phyloP scores from a whole-genome alignment of 2,329 filamentous ascomycete genomes.

The Cercospora sp. region DNA sequence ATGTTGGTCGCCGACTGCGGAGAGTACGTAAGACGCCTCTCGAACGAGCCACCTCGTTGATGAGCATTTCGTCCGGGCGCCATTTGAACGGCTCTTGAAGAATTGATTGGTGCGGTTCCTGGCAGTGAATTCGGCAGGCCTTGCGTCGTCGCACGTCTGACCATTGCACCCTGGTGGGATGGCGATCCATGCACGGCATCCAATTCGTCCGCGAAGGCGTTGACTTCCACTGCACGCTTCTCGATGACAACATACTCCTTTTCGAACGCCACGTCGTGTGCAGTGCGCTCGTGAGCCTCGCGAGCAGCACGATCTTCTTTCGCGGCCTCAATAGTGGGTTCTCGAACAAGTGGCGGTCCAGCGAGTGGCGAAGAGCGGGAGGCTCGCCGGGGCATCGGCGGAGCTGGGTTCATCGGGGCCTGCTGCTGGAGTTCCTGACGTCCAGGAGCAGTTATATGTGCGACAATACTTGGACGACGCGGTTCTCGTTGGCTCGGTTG shows the following conservation, averaged over 20 bases:
- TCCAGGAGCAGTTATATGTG: constrained; percentile 48
- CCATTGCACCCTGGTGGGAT: constrained; percentile 60
- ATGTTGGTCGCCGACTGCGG: constrained; percentile 82
- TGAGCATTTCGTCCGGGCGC: constrained; percentile 69
- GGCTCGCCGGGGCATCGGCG: constrained; percentile 61
- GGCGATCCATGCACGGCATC: constrained; percentile 64
- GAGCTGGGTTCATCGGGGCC: constrained; percentile 27
- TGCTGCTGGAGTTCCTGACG: constrained; percentile 39
- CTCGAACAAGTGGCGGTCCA: constrained; percentile 50
- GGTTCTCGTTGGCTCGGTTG: constrained; percentile 44
- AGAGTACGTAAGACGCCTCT: constrained; percentile 71
- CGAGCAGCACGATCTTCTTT: constrained; percentile 34
- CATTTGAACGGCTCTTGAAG: constrained; percentile 73
- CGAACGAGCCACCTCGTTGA: constrained; percentile 76
- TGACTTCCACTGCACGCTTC: constrained; percentile 92
- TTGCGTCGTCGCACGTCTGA: constrained; percentile 76
- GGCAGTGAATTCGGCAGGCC: constrained; percentile 67
- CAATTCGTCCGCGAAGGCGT: constrained; percentile 93
- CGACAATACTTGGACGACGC: constrained; percentile 45
- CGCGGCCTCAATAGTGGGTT: constrained; percentile 38
- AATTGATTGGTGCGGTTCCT: constrained; percentile 61
- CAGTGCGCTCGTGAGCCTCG: constrained; percentile 63
- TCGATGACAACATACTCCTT: constrained; percentile 95
- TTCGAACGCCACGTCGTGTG: constrained; percentile 85
- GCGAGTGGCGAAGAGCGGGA: constrained; percentile 46